A percentile compares a stretch with the other conserved stretches of the same genome.
Evolutionary conservation across 306 rosid species (phyloP).

Genomic region (Castanea sativa): DNA sequence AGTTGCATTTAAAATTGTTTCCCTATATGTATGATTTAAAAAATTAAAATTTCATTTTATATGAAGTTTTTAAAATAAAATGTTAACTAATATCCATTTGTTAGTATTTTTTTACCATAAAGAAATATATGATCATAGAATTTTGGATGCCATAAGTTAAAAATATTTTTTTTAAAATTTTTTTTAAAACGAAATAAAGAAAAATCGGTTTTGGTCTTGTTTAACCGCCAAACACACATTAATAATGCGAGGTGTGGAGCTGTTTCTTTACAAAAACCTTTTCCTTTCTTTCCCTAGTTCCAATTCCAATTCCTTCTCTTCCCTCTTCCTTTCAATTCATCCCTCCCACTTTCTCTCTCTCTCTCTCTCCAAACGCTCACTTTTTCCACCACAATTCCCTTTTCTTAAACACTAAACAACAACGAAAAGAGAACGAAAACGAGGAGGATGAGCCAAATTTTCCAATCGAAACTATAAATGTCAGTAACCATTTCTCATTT

Average conservation of each 20-base stretch:
- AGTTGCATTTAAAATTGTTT: too few relatives aligned
- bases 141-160: too few relatives aligned
- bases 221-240: slow-evolving; percentile 26
- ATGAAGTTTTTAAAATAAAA: too few relatives aligned
- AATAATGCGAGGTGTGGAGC: slow-evolving; percentile 38
- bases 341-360: background rate
- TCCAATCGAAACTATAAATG: slow-evolving; percentile 35
- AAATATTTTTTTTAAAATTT: too few relatives aligned
- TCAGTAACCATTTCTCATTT: slow-evolving; percentile 26
- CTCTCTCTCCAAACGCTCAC: background rate
- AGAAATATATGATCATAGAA: too few relatives aligned
- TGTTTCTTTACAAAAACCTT: slow-evolving; percentile 27
- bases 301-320: slow-evolving; percentile 12
- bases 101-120: too few relatives aligned
- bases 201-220: background rate
- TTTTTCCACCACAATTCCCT: slow-evolving; percentile 35
- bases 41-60: too few relatives aligned
- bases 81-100: too few relatives aligned
- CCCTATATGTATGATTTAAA: too few relatives aligned
- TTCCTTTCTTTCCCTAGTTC: slow-evolving; percentile 15
- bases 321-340: slow-evolving; percentile 12
- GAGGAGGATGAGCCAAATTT: slow-evolving; percentile 54
- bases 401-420: background rate
- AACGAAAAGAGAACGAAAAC: too few relatives aligned
- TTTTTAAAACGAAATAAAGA: too few relatives aligned